A percentile compares a stretch with the other conserved stretches of the same genome.
These are phyloP conservation scores for Rubia yunnanensis DNA, from an alignment of 257 asterid species.

Conservation along the genomic window DNA sequence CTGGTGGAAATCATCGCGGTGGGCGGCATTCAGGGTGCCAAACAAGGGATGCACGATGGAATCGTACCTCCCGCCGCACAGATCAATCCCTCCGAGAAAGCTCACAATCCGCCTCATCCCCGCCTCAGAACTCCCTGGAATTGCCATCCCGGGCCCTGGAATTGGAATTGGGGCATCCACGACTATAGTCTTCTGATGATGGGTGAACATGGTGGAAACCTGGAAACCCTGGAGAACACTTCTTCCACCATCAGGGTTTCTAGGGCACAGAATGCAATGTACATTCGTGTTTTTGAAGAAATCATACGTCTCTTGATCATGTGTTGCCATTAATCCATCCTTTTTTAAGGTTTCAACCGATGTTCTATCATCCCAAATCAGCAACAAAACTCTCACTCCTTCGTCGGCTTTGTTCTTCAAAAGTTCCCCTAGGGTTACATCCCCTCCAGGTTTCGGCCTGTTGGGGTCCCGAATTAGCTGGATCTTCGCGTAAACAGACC, in stretches of 20 bases:
- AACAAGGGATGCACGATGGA: slow-evolving; percentile 54
- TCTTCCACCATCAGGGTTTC: slow-evolving; percentile 49
- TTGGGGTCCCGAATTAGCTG: slow-evolving; percentile 47
- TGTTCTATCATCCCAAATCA: slow-evolving; percentile 85
- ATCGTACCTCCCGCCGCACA: slow-evolving; percentile 85
- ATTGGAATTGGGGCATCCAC: slow-evolving; percentile 39
- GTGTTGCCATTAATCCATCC: slow-evolving; percentile 83
- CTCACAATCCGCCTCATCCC: slow-evolving; percentile 49
- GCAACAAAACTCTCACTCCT: slow-evolving; percentile 68
- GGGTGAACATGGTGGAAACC: slow-evolving; percentile 77
- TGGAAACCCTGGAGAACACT: slow-evolving; percentile 55
- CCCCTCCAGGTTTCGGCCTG: slow-evolving; percentile 46
- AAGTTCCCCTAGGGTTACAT: slow-evolving; percentile 53
- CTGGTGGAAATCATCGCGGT: slow-evolving; percentile 75
- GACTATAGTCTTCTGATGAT: slow-evolving; percentile 72
- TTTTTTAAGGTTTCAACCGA: slow-evolving; percentile 36
- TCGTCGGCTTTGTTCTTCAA: slow-evolving; percentile 61
- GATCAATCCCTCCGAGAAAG: slow-evolving; percentile 88
- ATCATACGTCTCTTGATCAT: slow-evolving; percentile 61
- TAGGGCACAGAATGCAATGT: slow-evolving; percentile 61
- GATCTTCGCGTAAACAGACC: slow-evolving; percentile 66
- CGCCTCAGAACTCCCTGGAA: not conserved
- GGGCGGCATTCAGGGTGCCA: slow-evolving; percentile 43
- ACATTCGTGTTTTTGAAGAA: slow-evolving; percentile 57
- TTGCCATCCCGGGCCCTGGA: not conserved